These are phyloP conservation scores for Calonectria leucothoes DNA, from an alignment of 2,329 filamentous ascomycete species.

Conservation along the genomic window DNA sequence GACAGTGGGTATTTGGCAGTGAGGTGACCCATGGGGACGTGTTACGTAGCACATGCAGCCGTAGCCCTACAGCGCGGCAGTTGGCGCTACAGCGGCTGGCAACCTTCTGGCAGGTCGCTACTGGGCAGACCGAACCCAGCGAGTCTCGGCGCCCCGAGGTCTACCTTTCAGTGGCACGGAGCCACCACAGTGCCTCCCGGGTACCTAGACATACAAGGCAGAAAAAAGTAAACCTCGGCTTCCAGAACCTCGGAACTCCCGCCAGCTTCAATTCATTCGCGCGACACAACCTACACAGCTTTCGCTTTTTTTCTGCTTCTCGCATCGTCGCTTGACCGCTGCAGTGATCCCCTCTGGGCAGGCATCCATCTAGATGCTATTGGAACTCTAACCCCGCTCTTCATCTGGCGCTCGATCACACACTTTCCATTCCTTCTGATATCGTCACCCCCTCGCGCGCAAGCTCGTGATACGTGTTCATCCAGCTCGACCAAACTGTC, in stretches of 20 bases:
- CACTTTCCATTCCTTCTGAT: not conserved
- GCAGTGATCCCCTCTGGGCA: not conserved
- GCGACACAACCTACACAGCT: not conserved
- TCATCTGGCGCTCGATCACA: not conserved
- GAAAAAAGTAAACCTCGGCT: conserved; percentile 33
- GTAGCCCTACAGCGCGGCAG: conserved; percentile 5
- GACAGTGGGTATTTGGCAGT: not conserved
- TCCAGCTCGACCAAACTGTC: not conserved
- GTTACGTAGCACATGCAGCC: not conserved
- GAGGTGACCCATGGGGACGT: not conserved
- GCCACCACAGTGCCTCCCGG: not conserved
- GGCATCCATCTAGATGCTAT: conserved; percentile 2
- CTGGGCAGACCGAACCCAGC: not conserved
- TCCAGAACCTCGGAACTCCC: conserved; percentile 34
- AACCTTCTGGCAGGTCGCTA: not conserved
- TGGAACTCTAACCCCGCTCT: conserved; percentile 20
- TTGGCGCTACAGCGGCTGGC: conserved; percentile 2
- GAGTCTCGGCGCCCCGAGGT: not conserved
- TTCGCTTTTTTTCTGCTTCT: not conserved
- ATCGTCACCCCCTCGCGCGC: conserved; percentile 12
- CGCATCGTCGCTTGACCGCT: not conserved
- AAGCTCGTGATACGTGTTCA: not conserved
- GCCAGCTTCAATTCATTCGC: conserved; percentile 13
- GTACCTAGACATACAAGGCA: not conserved
- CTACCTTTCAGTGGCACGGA: not conserved